Base-by-base conservation (phyloP, 2,329 filamentous ascomycete genomes). In the Pestalotiopsis sp. region DNA sequence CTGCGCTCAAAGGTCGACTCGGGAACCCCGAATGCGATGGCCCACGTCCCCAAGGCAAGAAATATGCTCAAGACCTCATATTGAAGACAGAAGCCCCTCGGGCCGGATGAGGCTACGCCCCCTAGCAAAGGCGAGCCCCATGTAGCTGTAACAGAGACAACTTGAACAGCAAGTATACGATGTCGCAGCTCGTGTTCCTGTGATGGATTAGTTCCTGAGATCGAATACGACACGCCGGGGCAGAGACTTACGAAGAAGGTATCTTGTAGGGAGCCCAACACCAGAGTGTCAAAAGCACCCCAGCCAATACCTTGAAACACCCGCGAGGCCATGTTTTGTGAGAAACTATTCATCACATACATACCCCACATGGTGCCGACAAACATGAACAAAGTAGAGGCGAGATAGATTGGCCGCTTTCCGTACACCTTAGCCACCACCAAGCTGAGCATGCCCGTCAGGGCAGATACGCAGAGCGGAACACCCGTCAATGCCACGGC, bases 231-330 rank as follows among this genome's bases (percentile, higher is more conserved):
- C 23, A 25, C 4, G 27, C 6, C 59, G 20, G 1, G 20, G 52
- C 12, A 3, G 27, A 2, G 11, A 76, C 85, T 77, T 75, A 89
- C 87, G 73, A 87, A 89, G 74, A 84, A 90, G 1, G 85, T 85
- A 71, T 90, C 88, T 61, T 87, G 83, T 63, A 90, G 85, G 2
- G 84, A 86, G 1, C 81, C 82, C 39, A 85, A 77, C 38, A 88
- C 79, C 52, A 90, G 76, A 4, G 82, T 84, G 71, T 90, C 88
- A 69, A 89, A 87, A 12, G 84, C 83, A 5, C 87, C 87, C 85
- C 88, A 89, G n/a, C 85, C 87, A 0, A 90, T 67, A 1, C 87
- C 87, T 73, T 89, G 86, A 41, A 90, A 80, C 20, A 87, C 73
- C 11, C 88, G 82, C 2, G 86, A 84, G 0, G 81, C 82, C 82